Evolutionary conservation across 2,329 filamentous ascomycete genomes (phyloP).

Genomic region (Fusarium solani-melongenae): DNA sequence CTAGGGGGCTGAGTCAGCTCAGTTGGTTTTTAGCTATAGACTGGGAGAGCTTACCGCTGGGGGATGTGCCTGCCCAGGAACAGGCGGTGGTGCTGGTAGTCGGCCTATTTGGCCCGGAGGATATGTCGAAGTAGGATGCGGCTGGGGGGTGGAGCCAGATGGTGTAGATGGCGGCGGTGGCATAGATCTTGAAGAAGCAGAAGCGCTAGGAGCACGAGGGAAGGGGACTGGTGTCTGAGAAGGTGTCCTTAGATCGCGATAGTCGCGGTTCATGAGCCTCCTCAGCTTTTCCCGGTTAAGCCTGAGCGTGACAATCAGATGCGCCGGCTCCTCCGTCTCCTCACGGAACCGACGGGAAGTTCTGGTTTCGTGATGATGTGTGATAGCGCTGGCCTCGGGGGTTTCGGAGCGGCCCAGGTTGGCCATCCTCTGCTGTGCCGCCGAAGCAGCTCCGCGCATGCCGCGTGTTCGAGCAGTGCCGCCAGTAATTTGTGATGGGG

Average conservation of each 20-base stretch:
- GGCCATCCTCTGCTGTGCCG: constrained; percentile 88
- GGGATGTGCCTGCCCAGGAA: constrained; percentile 65
- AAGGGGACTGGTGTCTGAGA: constrained; percentile 51
- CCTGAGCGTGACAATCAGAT: constrained; percentile 78
- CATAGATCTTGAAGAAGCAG: constrained; percentile 48
- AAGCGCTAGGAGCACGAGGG: constrained; percentile 46
- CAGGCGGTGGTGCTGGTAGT: constrained; percentile 73
- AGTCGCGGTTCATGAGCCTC: constrained; percentile 69
- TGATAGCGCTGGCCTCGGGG: constrained; percentile 74
- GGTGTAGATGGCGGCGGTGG: constrained; percentile 53
- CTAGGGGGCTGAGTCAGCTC: constrained; percentile 57
- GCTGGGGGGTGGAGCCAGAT: constrained; percentile 51
- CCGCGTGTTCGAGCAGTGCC: constrained; percentile 88
- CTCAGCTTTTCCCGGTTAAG: constrained; percentile 78
- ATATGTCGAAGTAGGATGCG: constrained; percentile 49
- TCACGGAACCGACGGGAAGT: constrained; percentile 76
- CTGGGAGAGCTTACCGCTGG: constrained; percentile 66
- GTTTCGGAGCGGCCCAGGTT: constrained; percentile 87
- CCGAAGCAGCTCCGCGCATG: constrained; percentile 88
- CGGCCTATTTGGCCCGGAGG: constrained; percentile 71
- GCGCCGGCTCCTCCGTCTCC: constrained; percentile 80
- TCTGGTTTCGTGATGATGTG: constrained; percentile 78
- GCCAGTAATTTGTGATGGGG: constrained; percentile 73
- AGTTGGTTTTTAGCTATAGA: background rate
- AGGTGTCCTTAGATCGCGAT: constrained; percentile 52